Evolutionary conservation across 768 basidiomycete genomes (phyloP).

Genomic region (Suillus bovinus): DNA sequence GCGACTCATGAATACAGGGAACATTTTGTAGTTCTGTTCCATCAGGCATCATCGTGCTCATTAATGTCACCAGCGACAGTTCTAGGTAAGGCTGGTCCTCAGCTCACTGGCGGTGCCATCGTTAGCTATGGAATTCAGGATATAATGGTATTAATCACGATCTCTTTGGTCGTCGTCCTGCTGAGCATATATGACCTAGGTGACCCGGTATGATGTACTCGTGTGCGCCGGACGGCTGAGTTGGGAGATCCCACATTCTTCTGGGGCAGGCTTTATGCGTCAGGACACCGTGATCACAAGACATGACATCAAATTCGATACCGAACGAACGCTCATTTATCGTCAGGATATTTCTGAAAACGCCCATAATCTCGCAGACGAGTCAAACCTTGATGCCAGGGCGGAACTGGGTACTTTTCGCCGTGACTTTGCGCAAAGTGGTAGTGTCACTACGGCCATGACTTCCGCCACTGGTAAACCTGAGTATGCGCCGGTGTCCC

Average conservation of each 20-base stretch:
- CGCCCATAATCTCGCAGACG: background rate
- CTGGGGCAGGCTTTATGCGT: background rate
- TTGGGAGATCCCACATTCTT: constrained; percentile 18
- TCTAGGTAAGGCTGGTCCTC: constrained; percentile 27
- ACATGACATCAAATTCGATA: background rate
- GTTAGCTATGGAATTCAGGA: constrained; percentile 23
- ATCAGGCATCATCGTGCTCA: background rate
- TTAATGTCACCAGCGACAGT: constrained; percentile 13
- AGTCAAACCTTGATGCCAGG: background rate
- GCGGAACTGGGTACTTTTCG: background rate
- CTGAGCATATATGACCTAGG: constrained; percentile 13
- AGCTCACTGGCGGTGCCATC: constrained; percentile 27
- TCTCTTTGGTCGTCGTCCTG: background rate
- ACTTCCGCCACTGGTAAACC: background rate
- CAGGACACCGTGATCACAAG: background rate
- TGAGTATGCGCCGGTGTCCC: background rate
- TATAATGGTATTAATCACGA: constrained; percentile 20
- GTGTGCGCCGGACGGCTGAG: constrained; percentile 29
- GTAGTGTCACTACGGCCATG: background rate
- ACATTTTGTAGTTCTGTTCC: constrained; percentile 22
- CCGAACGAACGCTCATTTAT: background rate
- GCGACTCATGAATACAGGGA: constrained; percentile 16
- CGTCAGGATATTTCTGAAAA: background rate
- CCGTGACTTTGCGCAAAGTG: background rate
- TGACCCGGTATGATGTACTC: constrained; percentile 29